Evolutionary conservation across 2,329 filamentous ascomycete genomes (phyloP).

Genomic region (Orbilia ellipsospora): DNA sequence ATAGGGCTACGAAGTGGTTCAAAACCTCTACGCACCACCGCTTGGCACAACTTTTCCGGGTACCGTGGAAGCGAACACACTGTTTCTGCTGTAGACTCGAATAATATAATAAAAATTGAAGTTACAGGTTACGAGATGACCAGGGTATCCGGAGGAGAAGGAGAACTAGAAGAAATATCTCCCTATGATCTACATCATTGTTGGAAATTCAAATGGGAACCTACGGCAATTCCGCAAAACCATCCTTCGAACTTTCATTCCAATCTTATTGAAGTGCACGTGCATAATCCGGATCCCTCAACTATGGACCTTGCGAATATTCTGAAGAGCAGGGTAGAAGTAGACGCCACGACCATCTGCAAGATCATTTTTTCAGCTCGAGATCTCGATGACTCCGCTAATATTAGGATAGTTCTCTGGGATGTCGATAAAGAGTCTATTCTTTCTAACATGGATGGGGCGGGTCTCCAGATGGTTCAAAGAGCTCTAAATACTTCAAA

Average conservation of each 20-base stretch:
- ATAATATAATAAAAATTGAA: slow-evolving; percentile 17
- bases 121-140: slow-evolving; percentile 37
- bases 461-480: slow-evolving; percentile 7
- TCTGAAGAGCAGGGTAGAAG: slow-evolving; percentile 1
- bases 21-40: background rate
- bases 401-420: slow-evolving; percentile 35
- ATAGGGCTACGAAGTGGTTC: slow-evolving; percentile 7
- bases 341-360: background rate
- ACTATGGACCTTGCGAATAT: slow-evolving; percentile 6
- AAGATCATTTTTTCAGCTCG: slow-evolving; percentile 2
- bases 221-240: background rate
- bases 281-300: slow-evolving; percentile 6
- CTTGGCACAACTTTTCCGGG: slow-evolving; percentile 21
- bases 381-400: background rate
- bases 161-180: background rate
- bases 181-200: slow-evolving; percentile 21
- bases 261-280: slow-evolving; percentile 17
- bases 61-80: slow-evolving; percentile 39
- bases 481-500: slow-evolving; percentile 7
- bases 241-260: no score
- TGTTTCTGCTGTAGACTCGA: background rate
- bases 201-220: slow-evolving; percentile 30
- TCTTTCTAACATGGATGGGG: slow-evolving; percentile 2
- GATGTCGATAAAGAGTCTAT: slow-evolving; percentile 16
- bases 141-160: slow-evolving; percentile 6